These are phyloP conservation scores for Candida orba DNA, from an alignment of 805 yeast species.

Conservation along the genomic window DNA sequence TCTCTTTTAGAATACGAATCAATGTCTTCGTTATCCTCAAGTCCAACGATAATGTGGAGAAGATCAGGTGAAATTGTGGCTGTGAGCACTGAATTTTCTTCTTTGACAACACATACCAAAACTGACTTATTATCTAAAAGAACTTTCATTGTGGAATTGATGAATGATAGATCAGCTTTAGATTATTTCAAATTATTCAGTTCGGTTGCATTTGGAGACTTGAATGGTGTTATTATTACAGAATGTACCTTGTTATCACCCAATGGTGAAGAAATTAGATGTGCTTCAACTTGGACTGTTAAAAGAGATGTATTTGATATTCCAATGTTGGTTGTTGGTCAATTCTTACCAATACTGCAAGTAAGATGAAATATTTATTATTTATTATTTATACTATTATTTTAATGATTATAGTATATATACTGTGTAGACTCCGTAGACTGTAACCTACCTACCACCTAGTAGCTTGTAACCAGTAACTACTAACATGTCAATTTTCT, in stretches of 20 bases:
- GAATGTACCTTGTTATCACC: conserved; percentile 33
- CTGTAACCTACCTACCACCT: no score
- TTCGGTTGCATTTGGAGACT: conserved; percentile 40
- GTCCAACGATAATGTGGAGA: conserved; percentile 82
- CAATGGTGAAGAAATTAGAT: conserved; percentile 38
- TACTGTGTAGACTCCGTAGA: not conserved
- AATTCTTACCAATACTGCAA: conserved; percentile 58
- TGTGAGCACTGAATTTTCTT: conserved; percentile 65
- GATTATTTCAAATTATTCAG: conserved; percentile 69
- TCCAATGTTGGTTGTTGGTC: conserved; percentile 80
- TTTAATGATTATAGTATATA: not conserved
- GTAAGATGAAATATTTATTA: conserved; percentile 10
- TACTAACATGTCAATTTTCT: no score
- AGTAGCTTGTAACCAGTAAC: no score
- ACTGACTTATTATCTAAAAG: conserved; percentile 51
- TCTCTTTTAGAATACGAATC: conserved; percentile 50
- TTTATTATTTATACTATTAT: not conserved
- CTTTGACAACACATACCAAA: conserved; percentile 57
- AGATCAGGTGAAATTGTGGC: conserved; percentile 82
- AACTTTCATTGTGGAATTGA: conserved; percentile 67
- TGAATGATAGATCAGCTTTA: conserved; percentile 73
- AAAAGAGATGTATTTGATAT: conserved; percentile 77
- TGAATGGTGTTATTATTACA: conserved; percentile 32
- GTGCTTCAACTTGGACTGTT: conserved; percentile 81
- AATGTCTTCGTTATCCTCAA: conserved; percentile 46